A percentile compares a stretch with the other conserved stretches of the same genome.
Conservation (phyloP, 495 filamentous ascomycete species). For the Annulohypoxylon nitens region DNA sequence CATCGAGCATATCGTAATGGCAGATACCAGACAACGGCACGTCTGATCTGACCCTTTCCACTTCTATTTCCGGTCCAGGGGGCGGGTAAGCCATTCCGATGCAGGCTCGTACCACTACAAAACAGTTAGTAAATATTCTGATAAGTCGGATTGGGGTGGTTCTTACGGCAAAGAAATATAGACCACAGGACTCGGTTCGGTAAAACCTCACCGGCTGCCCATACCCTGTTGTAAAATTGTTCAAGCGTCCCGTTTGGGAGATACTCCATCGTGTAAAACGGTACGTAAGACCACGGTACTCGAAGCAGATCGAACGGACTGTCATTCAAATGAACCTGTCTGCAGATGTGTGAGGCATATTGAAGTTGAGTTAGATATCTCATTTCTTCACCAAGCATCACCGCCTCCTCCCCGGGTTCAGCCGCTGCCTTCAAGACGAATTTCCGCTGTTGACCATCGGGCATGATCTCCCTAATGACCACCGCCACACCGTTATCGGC, state of each 20-base stretch:
- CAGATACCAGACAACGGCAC: background rate
- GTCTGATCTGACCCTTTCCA: background rate
- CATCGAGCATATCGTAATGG: slow-evolving; percentile 15
- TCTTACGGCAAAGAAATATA: slow-evolving; percentile 19
- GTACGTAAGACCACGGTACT: background rate
- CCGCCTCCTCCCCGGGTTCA: background rate
- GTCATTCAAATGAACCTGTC: background rate
- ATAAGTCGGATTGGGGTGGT: background rate
- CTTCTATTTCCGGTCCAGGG: background rate
- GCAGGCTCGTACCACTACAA: slow-evolving; percentile 8
- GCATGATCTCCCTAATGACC: background rate
- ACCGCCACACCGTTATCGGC: background rate
- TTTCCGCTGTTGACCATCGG: background rate
- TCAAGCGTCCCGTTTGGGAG: background rate
- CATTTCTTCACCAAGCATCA: background rate
- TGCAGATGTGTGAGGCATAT: background rate
- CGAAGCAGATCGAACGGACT: background rate
- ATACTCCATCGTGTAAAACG: slow-evolving; percentile 1
- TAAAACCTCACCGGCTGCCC: background rate
- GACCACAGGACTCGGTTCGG: slow-evolving; percentile 21
- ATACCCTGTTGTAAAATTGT: background rate
- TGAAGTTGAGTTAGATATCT: background rate
- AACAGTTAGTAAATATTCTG: background rate
- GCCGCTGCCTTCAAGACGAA: slow-evolving; percentile 13
- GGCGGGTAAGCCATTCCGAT: slow-evolving; percentile 11